These are phyloP conservation scores for Glycine latifolia DNA, from an alignment of 306 rosid genomes.

Conservation along the genomic window DNA sequence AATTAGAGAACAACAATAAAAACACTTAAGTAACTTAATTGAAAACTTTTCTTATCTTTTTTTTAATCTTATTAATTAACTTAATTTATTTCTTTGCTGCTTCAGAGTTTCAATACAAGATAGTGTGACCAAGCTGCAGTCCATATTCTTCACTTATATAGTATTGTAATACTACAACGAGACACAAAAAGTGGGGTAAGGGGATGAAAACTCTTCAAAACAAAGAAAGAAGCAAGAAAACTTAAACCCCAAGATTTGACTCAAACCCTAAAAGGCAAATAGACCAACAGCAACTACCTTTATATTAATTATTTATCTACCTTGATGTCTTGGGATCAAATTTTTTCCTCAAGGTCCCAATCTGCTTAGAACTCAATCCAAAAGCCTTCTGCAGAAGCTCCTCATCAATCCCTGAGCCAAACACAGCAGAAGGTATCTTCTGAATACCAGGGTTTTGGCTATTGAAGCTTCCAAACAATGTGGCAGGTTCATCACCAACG, in stretches of 20 bases:
- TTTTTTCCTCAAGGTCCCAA: constrained; percentile 73
- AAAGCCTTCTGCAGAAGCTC: constrained; percentile 85
- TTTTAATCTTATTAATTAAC: too few species aligned
- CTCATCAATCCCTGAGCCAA: constrained; percentile 83
- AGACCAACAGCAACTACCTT: not conserved
- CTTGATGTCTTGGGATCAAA: constrained; percentile 61
- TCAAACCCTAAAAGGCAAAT: constrained; percentile 30
- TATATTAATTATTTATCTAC: constrained; percentile 32
- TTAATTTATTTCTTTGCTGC: too few species aligned
- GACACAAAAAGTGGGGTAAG: not conserved
- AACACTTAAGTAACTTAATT: too few species aligned
- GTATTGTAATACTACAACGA: constrained; percentile 22
- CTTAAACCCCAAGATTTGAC: constrained; percentile 34
- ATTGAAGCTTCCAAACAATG: constrained; percentile 83
- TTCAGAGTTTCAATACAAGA: not conserved
- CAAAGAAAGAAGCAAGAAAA: constrained; percentile 38
- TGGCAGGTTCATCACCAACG: constrained; percentile 73
- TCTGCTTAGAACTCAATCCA: constrained; percentile 81
- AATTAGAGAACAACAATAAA: too few species aligned
- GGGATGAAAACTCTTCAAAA: not conserved
- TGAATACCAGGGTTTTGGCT: constrained; percentile 87
- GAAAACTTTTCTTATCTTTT: too few species aligned
- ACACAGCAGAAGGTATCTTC: constrained; percentile 77
- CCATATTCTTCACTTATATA: constrained; percentile 28
- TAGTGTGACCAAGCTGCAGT: constrained; percentile 25